Conservation (phyloP, 2,329 filamentous ascomycete species). For the Thelonectria rubi region DNA sequence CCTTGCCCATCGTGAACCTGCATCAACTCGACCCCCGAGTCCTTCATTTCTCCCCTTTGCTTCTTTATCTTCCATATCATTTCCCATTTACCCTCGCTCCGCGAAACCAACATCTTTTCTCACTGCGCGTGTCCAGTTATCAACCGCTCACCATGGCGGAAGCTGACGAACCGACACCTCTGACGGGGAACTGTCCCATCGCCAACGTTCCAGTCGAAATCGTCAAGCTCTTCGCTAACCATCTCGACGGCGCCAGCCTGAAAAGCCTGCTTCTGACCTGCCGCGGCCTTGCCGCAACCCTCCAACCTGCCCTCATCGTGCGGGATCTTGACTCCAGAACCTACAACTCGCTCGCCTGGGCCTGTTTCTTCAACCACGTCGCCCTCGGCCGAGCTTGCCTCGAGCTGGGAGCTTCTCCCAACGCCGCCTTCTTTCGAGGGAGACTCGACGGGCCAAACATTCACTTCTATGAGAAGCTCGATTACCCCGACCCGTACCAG, state of each 20-base stretch:
- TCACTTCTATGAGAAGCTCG: neutral
- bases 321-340: neutral
- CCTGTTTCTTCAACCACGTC: slow-evolving; percentile 1
- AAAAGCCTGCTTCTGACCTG: neutral
- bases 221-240: neutral
- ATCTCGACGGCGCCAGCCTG: neutral
- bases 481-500: neutral
- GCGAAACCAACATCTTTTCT: too few species aligned
- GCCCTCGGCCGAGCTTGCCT: neutral
- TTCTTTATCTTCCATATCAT: neutral
- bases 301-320: neutral
- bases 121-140: too few species aligned
- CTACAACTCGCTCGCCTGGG: slow-evolving; percentile 16
- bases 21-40: neutral
- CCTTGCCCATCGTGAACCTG: neutral
- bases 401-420: neutral
- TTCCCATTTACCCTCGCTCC: neutral
- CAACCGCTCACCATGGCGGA: neutral
- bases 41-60: neutral
- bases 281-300: neutral
- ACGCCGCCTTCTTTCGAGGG: neutral
- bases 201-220: neutral
- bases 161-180: neutral
- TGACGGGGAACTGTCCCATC: neutral
- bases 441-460: neutral